phyloP scores from a whole-genome alignment of 108 stramenopile species.

The Aureococcus anophagefferens region DNA sequence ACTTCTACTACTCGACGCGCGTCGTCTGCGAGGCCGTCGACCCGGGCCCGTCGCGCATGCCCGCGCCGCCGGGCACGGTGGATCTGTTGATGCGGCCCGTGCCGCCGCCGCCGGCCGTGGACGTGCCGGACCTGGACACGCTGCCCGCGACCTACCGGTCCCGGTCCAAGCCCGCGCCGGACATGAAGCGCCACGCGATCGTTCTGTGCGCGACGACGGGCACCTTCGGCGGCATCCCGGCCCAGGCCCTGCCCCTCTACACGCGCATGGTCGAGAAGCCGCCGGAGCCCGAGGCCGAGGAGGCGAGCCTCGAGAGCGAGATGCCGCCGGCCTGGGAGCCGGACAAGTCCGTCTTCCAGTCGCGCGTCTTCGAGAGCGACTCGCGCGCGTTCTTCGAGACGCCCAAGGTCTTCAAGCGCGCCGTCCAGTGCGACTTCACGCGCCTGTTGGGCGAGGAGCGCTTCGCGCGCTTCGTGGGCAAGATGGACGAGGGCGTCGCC shows the following conservation, averaged over 20 bases:
- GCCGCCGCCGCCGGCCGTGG: background rate
- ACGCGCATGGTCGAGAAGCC: too few species aligned
- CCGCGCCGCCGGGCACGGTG: background rate
- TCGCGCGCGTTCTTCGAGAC: background rate
- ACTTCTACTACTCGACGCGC: slow-evolving; percentile 2
- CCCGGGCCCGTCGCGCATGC: background rate
- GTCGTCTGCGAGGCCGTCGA: slow-evolving; percentile 10
- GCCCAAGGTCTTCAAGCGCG: slow-evolving; percentile 6
- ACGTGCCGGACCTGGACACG: background rate
- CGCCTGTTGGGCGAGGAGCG: background rate
- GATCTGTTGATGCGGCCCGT: background rate
- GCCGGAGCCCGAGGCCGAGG: too few species aligned
- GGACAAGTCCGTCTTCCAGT: background rate
- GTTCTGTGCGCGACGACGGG: too few species aligned
- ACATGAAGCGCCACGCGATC: too few species aligned
- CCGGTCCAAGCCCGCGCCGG: too few species aligned
- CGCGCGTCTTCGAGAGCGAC: background rate
- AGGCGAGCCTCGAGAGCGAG: background rate
- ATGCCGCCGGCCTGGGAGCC: background rate
- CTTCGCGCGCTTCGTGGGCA: too few species aligned
- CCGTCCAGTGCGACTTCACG: background rate
- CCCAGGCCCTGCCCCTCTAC: too few species aligned
- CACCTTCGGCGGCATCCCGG: too few species aligned
- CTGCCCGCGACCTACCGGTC: slow-evolving; percentile 2
- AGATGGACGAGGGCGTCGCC: too few species aligned